These are phyloP conservation scores for Hibiscus mutabilis DNA, from an alignment of 345 rosid genomes.

Conservation along the genomic window DNA sequence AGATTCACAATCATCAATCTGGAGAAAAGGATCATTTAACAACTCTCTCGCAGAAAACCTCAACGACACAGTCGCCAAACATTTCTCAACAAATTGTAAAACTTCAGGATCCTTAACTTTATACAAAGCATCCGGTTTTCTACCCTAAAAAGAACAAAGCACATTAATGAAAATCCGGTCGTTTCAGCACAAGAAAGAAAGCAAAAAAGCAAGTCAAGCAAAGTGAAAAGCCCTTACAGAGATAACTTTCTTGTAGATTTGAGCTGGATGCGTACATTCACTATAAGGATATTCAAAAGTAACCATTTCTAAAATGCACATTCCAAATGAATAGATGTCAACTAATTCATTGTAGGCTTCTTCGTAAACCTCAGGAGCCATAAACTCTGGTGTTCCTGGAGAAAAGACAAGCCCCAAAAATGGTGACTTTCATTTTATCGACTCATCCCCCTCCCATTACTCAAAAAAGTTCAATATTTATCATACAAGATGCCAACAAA, in stretches of 20 bases:
- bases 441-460: no score
- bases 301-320: constrained; percentile 98
- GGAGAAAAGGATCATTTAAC: constrained; percentile 76
- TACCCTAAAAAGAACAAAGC: constrained; percentile 50
- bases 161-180: constrained; percentile 10
- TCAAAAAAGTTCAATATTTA: background rate
- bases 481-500: background rate
- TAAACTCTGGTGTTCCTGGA: constrained; percentile 96
- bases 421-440: background rate
- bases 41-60: constrained; percentile 88
- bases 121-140: constrained; percentile 81
- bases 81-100: constrained; percentile 71
- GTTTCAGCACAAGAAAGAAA: constrained; percentile 1
- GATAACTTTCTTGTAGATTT: constrained; percentile 96
- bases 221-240: constrained; percentile 51
- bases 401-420: constrained; percentile 10
- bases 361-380: constrained; percentile 99
- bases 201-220: background rate
- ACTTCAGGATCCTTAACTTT: constrained; percentile 81
- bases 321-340: constrained; percentile 96
- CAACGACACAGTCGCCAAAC: constrained; percentile 70
- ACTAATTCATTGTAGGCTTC: constrained; percentile 95
- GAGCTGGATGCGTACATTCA: constrained; percentile 91
- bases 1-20: constrained; percentile 45
- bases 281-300: constrained; percentile 96